Conservation (phyloP, 345 rosid species). For the Psidium friedrichsthalianum region DNA sequence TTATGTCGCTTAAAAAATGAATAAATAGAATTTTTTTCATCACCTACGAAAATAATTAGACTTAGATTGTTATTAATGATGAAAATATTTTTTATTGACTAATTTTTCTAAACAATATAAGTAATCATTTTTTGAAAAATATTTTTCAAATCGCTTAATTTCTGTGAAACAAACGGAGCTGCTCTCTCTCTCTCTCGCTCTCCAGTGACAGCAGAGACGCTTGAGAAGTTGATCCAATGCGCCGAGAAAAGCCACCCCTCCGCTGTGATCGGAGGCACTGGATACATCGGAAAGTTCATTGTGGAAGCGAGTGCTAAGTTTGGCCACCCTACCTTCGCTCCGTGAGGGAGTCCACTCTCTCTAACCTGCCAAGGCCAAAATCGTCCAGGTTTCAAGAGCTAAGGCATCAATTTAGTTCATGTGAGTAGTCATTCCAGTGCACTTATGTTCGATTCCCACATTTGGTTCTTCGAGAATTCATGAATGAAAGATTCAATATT, state of each 20-base stretch:
- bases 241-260: too few relatives aligned
- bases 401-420: neutral
- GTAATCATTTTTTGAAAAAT: too few relatives aligned
- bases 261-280: slow-evolving; percentile 6
- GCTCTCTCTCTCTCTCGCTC: neutral
- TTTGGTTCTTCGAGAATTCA: too few relatives aligned
- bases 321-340: slow-evolving; percentile 5
- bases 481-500: too few relatives aligned
- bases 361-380: neutral
- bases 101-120: too few relatives aligned
- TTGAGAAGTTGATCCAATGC: neutral
- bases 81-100: too few relatives aligned
- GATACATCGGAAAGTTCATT: neutral
- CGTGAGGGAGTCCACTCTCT: slow-evolving; percentile 1
- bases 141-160: too few relatives aligned
- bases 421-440: neutral
- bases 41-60: too few relatives aligned
- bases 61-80: too few relatives aligned
- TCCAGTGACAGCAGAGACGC: neutral
- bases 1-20: too few relatives aligned
- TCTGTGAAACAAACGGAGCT: too few relatives aligned
- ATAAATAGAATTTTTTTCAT: too few relatives aligned
- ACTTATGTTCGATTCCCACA: neutral
- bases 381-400: neutral
- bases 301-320: neutral